Evolutionary conservation across 768 basidiomycete genomes (phyloP), one percentile per base, ranked within the genome.

Genomic region (Coprinellus micaceus): DNA sequence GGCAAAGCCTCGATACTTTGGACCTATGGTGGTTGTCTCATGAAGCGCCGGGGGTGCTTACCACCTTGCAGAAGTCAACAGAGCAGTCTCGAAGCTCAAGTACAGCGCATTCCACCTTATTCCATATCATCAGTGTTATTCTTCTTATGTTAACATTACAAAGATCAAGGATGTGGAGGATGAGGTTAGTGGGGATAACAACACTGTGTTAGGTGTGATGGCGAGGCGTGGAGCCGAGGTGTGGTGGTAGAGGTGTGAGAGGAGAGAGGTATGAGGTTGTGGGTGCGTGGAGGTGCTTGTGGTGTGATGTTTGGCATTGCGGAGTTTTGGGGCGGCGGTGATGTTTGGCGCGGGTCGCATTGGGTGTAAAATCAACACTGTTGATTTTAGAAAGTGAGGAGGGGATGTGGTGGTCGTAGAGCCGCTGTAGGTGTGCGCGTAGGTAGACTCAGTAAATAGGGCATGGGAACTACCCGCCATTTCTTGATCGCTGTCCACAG

Each of bases 21-120:
- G 74, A 1, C 76, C 74, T 0, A 61, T 69, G 9, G 61, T 69
- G 4, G 68, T 76, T 5, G 53, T 73, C 4, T 59, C 60, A 0
- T 59, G 62, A 2, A 69, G 64, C 15, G 56, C 12, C 11, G 68
- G 67, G 0, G 66, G 67, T 7, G 61, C 68, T 0, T 73, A 69
- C 41, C 63, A 65, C 4, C 39, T 70, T 2, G 39, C 57, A 0
- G 65, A 69, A 46, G 61, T 71, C n/a, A 60, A 68, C 52, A 66
- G 69, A 2, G 43, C 65, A 0, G 57, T 69, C 1, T 61, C 53
- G 1, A 56, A 63, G 26, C 56, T 65, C 6, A 63, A 60, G 4
- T 63, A 67, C 11, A 66, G 61, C 0, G 66, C 66, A 0, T 72
- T 68, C 52, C 41, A 63, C 0, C 40, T 73, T 0, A 57, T 71